Evolutionary conservation across 345 rosid species (phyloP), one percentile per base, ranked within the genome.

Genomic region (Camelina hispida): DNA sequence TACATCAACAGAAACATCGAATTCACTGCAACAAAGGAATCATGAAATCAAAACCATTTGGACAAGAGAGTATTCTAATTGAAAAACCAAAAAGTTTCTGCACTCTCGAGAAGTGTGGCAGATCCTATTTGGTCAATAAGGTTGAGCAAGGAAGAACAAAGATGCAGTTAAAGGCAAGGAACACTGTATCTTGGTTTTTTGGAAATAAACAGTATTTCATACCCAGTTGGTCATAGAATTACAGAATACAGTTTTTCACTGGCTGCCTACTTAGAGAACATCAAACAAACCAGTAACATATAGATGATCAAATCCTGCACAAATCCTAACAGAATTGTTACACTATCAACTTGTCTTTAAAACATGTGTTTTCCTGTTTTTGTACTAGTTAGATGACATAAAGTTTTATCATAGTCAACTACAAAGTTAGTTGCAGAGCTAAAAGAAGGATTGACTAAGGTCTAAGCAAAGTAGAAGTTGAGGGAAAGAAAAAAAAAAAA

Each of bases 361-460:
- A 46, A 43, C 51, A 66, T 75, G 13, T 59, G 3, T 18, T 30
- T 14, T 46, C 17, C 17, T 46, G 51, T 46, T 55, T 35, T 23
- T 54, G 32, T 46, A 15, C 22, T 50, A 28, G 20, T 34, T 74
- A 13, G 58, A 66, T 48, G 62, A 59, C 59, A 34, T 44, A 35
- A 66, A 35, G 60, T 37, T 47, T 4, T 18, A 64, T 56, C 12
- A 74, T 48, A 37, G 38, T 66, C 62, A 54, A 44, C 20, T 34
- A 66, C 60, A 74, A 37, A 66, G 51, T 18, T 51, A 28, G 67
- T 16, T 66, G 72, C 54, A 25, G 35, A 66, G 25, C 58, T 66
- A 66, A 50, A 58, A 67, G 9, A 25, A 59, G 7, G 17, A 62
- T 69, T 62, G 61, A 63, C 66, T 46, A 76, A 63, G 60, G 68